Conservation (phyloP, 108 stramenopile species). For the Ochromonas danica region DNA sequence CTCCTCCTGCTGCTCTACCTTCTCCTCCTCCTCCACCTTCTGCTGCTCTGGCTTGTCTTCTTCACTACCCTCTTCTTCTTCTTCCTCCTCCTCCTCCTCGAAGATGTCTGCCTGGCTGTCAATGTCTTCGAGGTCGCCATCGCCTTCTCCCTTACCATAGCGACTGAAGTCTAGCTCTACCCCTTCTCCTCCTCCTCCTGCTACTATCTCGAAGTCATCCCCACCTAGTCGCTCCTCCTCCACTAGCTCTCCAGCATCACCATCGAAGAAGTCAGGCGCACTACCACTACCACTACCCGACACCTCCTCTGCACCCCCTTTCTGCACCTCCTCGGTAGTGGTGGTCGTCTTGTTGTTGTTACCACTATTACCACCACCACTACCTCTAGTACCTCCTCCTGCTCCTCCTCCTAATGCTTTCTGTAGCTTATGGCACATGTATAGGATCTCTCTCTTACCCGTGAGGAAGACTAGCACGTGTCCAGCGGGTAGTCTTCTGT, state of each 20-base stretch:
- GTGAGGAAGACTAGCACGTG: conserved; percentile 95
- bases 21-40: too few species aligned
- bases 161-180: background rate
- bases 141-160: conserved; percentile 3
- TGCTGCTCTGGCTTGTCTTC: too few species aligned
- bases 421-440: conserved; percentile 51
- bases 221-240: too few species aligned
- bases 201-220: too few species aligned
- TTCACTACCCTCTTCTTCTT: conserved; percentile 36
- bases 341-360: background rate
- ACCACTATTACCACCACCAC: background rate
- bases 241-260: too few species aligned
- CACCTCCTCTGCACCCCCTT: too few species aligned
- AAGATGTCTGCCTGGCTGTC: conserved; percentile 71
- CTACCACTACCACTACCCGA: too few species aligned
- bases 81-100: conserved; percentile 35
- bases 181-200: conserved; percentile 33
- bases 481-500: conserved; percentile 78
- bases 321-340: too few species aligned
- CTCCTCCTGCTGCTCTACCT: too few species aligned
- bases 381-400: background rate
- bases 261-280: too few species aligned
- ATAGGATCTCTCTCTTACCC: conserved; percentile 83
- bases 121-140: conserved; percentile 66
- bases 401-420: background rate